Evolutionary conservation across 805 yeast species (phyloP).

Genomic region (Lachancea kluyveri): DNA sequence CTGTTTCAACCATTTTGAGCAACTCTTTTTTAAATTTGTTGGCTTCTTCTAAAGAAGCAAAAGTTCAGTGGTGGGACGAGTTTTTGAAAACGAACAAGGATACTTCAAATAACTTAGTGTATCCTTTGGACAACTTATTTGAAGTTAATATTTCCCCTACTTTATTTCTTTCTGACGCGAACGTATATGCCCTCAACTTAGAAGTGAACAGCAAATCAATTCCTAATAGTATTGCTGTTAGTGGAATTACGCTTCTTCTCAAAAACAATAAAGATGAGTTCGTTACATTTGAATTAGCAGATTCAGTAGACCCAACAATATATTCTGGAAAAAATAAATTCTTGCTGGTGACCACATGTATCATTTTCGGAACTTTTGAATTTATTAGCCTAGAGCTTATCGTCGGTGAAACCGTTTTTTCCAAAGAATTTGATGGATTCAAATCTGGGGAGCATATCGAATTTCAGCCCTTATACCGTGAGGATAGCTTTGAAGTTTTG

Average conservation of each 20-base stretch:
- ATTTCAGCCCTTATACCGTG: constrained; percentile 15
- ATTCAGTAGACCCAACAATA: constrained; percentile 7
- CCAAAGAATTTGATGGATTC: constrained; percentile 17
- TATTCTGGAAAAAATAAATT: constrained; percentile 8
- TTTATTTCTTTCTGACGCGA: constrained; percentile 11
- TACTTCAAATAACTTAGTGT: constrained; percentile 14
- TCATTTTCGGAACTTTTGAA: constrained; percentile 21
- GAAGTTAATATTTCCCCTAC: constrained; percentile 7
- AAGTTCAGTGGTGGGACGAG: constrained; percentile 21
- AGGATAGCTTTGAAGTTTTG: constrained; percentile 14
- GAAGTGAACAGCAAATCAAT: constrained; percentile 13
- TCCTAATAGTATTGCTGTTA: constrained; percentile 14
- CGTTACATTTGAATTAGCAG: constrained; percentile 10
- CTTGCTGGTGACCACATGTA: constrained; percentile 14
- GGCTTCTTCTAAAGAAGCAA: constrained; percentile 18
- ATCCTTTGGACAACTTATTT: constrained; percentile 22
- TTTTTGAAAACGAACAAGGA: constrained; percentile 17
- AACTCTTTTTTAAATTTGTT: constrained; percentile 27
- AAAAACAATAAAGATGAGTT: constrained; percentile 14
- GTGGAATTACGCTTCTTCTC: constrained; percentile 15
- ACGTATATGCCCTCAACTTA: constrained; percentile 18
- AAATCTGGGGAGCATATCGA: constrained; percentile 4
- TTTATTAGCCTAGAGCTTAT: constrained; percentile 18
- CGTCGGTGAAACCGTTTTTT: constrained; percentile 24
- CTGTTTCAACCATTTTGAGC: constrained; percentile 21